Conservation (phyloP, 352 stramenopile genomes). For the Phytophthora boehmeriae region DNA sequence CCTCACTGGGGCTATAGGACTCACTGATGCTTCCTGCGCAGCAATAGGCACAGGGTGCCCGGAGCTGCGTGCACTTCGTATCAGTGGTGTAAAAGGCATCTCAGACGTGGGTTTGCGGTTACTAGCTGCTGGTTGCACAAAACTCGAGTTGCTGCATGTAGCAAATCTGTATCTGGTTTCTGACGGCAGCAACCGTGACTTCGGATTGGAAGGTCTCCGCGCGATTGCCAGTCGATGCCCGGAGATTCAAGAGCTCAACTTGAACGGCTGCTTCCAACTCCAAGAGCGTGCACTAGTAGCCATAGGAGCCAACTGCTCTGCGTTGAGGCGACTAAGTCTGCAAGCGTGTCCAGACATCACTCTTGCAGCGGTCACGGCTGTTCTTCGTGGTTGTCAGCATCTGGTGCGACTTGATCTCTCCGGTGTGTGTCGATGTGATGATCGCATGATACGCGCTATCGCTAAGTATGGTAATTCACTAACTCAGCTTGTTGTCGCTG, state of each 20-base stretch:
- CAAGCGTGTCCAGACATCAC: constrained; percentile 87
- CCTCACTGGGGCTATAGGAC: constrained; percentile 77
- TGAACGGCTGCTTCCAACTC: constrained; percentile 85
- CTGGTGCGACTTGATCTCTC: constrained; percentile 63
- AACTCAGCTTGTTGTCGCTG: constrained; percentile 55
- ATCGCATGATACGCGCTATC: constrained; percentile 63
- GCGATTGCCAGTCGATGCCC: constrained; percentile 70
- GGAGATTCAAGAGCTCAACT: constrained; percentile 59
- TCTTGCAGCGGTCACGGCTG: constrained; percentile 54
- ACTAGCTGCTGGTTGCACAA: constrained; percentile 82
- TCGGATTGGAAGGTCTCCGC: constrained; percentile 92
- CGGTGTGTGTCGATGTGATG: constrained; percentile 58
- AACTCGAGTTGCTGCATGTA: constrained; percentile 75
- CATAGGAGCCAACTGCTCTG: constrained; percentile 59
- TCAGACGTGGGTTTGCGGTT: constrained; percentile 86
- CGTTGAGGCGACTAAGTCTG: constrained; percentile 74
- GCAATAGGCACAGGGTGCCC: constrained; percentile 47
- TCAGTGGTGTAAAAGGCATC: constrained; percentile 77
- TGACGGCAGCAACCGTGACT: constrained; percentile 92
- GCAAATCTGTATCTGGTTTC: constrained; percentile 91
- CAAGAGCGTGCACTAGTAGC: constrained; percentile 80
- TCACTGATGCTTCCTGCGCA: constrained; percentile 84
- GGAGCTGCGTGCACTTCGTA: constrained; percentile 38
- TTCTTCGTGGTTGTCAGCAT: constrained; percentile 62
- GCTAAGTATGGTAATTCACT: constrained; percentile 36